Evolutionary conservation across 176 grass and related monocot genomes (phyloP).

Genomic region (Rhynchospora pubera): DNA sequence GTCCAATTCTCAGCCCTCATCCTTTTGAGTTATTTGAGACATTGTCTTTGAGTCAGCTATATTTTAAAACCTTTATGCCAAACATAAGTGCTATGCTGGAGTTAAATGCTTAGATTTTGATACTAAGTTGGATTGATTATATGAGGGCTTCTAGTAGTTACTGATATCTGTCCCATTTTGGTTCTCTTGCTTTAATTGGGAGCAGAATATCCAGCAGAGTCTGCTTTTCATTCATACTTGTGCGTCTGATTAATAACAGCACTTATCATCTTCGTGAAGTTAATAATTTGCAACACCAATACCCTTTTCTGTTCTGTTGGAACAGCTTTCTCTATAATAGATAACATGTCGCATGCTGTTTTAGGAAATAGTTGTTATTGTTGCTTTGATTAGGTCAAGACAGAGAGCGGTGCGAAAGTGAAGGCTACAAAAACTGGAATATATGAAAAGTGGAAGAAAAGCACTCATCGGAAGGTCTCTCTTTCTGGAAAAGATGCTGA

Average conservation of each 20-base stretch:
- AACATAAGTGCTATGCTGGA: not conserved
- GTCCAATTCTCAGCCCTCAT: not conserved
- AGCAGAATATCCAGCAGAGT: not conserved
- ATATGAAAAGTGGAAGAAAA: constrained; percentile 91
- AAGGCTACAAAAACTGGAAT: constrained; percentile 63
- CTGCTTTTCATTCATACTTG: not conserved
- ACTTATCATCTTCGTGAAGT: not conserved
- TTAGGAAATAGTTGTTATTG: not conserved
- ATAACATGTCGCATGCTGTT: not conserved
- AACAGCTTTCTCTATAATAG: not conserved
- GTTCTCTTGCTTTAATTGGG: not conserved
- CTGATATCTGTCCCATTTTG: not conserved
- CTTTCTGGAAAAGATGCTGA: constrained; percentile 37
- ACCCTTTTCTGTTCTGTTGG: not conserved
- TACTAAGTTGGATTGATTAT: not conserved
- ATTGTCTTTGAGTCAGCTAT: not conserved
- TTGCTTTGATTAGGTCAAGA: constrained; percentile 54
- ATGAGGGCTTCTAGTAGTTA: not conserved
- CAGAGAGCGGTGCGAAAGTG: constrained; percentile 53
- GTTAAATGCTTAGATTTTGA: not conserved
- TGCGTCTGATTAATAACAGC: not conserved
- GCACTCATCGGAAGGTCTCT: constrained; percentile 54
- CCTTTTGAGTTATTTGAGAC: not conserved
- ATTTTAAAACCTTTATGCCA: not conserved
- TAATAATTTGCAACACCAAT: not conserved